phyloP scores from a whole-genome alignment of 768 basidiomycete genomes.

The Paxillus involutus region DNA sequence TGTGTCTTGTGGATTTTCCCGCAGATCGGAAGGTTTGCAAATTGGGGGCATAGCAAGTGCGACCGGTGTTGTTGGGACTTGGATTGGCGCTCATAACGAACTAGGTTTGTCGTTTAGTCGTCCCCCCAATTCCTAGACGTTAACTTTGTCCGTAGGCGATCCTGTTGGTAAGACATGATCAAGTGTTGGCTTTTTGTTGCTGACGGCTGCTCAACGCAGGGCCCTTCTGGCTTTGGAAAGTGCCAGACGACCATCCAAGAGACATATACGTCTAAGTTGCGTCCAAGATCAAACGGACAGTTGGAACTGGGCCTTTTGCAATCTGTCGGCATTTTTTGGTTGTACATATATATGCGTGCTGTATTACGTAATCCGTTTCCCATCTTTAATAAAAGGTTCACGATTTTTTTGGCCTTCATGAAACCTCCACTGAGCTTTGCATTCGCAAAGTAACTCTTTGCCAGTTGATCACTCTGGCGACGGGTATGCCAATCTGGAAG shows the following conservation, averaged over 20 bases:
- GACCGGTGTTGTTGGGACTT: constrained; percentile 64
- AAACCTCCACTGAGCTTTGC: constrained; percentile 31
- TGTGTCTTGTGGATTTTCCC: background rate
- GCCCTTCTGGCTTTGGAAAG: constrained; percentile 75
- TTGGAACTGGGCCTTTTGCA: too few relatives aligned
- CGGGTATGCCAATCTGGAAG: constrained; percentile 51
- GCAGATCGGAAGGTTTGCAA: constrained; percentile 67
- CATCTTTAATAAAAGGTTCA: background rate
- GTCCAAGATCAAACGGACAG: background rate
- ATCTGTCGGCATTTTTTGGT: background rate
- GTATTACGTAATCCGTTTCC: constrained; percentile 13
- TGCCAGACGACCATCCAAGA: constrained; percentile 37
- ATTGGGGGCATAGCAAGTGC: constrained; percentile 65
- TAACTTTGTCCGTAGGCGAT: constrained; percentile 42
- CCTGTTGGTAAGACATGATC: constrained; percentile 52
- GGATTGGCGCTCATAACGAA: constrained; percentile 64
- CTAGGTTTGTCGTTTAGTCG: constrained; percentile 36
- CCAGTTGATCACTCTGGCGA: constrained; percentile 36
- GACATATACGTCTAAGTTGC: constrained; percentile 14
- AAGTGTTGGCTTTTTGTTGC: background rate
- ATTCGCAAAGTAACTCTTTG: constrained; percentile 54
- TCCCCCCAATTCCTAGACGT: background rate
- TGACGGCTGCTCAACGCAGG: constrained; percentile 35
- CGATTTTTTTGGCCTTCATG: background rate
- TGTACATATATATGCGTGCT: background rate